phyloP scores from a whole-genome alignment of 768 basidiomycete species.

The Podaxis mareebaensis region DNA sequence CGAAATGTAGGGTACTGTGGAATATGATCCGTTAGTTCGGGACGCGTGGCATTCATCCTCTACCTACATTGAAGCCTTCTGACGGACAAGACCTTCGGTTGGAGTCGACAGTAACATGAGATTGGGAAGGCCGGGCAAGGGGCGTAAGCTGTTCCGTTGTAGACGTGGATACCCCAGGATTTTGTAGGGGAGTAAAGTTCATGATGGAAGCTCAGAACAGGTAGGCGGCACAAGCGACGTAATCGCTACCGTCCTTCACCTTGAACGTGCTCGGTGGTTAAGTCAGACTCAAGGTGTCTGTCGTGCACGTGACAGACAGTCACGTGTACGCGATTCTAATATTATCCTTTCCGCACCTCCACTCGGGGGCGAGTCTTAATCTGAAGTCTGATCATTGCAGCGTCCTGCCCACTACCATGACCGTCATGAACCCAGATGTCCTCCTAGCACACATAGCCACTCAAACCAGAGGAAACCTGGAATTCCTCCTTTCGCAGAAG shows the following conservation, averaged over 20 bases:
- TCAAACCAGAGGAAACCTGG: slow-evolving; percentile 56
- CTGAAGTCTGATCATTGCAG: neutral
- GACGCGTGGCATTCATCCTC: neutral
- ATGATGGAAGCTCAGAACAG: neutral
- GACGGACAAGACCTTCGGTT: slow-evolving; percentile 37
- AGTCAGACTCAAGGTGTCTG: too few species aligned
- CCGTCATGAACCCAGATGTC: neutral
- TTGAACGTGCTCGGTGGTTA: neutral
- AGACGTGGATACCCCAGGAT: neutral
- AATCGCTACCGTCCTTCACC: neutral
- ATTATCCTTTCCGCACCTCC: neutral
- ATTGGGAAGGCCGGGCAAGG: slow-evolving; percentile 35
- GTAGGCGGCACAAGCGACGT: neutral
- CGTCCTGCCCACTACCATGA: neutral
- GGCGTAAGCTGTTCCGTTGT: slow-evolving; percentile 40
- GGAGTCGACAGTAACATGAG: slow-evolving; percentile 38
- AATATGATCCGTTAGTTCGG: neutral
- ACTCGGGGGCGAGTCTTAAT: neutral
- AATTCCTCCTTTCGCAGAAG: slow-evolving; percentile 51
- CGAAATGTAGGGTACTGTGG: slow-evolving; percentile 49
- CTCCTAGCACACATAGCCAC: slow-evolving; percentile 49
- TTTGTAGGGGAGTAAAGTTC: neutral
- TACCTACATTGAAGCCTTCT: slow-evolving; percentile 48
- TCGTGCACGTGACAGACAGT: neutral
- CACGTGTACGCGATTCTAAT: neutral